Evolutionary conservation across 2,329 filamentous ascomycete genomes (phyloP).

Genomic region (Fusarium pseudocircinatum): DNA sequence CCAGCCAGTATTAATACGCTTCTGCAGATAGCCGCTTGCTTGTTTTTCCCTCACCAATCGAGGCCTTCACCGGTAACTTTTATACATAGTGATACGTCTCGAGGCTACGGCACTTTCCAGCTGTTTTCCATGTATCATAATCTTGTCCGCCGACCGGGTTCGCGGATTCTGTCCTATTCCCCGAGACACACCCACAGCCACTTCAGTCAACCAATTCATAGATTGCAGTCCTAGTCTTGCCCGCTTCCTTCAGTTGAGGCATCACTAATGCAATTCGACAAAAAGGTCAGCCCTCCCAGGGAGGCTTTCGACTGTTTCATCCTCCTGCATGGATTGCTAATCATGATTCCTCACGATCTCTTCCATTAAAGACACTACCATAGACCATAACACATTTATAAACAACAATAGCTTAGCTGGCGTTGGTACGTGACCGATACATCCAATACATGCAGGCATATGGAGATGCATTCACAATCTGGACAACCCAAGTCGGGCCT

Average conservation of each 20-base stretch:
- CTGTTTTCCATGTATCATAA: background rate
- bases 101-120: background rate
- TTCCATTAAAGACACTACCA: background rate
- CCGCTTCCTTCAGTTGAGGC: background rate
- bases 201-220: background rate
- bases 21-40: background rate
- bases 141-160: slow-evolving; percentile 24
- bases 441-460: slow-evolving; percentile 5
- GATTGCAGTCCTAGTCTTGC: background rate
- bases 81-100: background rate
- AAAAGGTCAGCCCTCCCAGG: background rate
- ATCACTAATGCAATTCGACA: slow-evolving; percentile 14
- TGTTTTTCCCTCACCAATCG: background rate
- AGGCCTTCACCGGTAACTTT: background rate
- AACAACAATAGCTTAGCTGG: background rate
- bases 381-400: background rate
- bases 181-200: slow-evolving; percentile 29
- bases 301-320: slow-evolving; percentile 11
- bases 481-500: background rate
- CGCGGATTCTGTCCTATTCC: slow-evolving; percentile 14
- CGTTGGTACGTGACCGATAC: background rate
- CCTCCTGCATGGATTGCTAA: slow-evolving; percentile 4
- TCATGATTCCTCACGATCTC: slow-evolving; percentile 7
- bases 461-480: background rate
- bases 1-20: background rate